These are phyloP conservation scores for Talaromyces piceae DNA, from an alignment of 2,329 filamentous ascomycete species.

Conservation along the genomic window DNA sequence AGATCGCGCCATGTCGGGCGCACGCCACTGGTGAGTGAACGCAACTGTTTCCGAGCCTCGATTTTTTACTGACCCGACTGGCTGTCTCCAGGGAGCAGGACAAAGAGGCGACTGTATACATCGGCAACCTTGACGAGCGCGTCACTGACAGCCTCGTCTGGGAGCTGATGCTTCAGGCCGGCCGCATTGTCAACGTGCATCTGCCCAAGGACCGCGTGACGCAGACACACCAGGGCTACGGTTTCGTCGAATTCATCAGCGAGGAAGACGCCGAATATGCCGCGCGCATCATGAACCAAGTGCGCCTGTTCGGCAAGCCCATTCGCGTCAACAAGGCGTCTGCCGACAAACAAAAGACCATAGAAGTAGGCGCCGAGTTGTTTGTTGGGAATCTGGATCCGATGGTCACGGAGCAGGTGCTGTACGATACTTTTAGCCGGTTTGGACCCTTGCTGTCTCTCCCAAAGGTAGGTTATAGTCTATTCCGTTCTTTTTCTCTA, in stretches of 20 bases:
- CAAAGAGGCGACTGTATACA: conserved; percentile 95
- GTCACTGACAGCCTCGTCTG: conserved; percentile 84
- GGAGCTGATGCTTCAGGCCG: conserved; percentile 97
- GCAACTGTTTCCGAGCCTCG: not conserved
- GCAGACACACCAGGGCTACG: conserved; percentile 93
- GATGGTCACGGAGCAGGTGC: conserved; percentile 89
- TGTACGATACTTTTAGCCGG: conserved; percentile 90
- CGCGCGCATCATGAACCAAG: conserved; percentile 91
- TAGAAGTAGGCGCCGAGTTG: conserved; percentile 91
- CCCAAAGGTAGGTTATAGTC: conserved; percentile 61
- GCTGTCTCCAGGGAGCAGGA: conserved; percentile 73
- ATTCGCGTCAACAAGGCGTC: conserved; percentile 91
- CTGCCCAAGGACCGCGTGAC: conserved; percentile 97
- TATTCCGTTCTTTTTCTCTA: not conserved
- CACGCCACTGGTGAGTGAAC: conserved; percentile 62
- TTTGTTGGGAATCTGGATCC: conserved; percentile 94
- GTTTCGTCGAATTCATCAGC: conserved; percentile 96
- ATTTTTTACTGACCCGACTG: conserved; percentile 13
- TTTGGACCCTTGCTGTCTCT: conserved; percentile 79
- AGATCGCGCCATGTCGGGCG: conserved; percentile 53
- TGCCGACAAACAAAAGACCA: conserved; percentile 88
- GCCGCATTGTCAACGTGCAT: conserved; percentile 95
- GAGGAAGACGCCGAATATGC: conserved; percentile 96
- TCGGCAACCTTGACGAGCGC: conserved; percentile 97
- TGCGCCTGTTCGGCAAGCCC: conserved; percentile 86